Conservation (phyloP, 129 eudicot genomes). For the Logfia minima region DNA sequence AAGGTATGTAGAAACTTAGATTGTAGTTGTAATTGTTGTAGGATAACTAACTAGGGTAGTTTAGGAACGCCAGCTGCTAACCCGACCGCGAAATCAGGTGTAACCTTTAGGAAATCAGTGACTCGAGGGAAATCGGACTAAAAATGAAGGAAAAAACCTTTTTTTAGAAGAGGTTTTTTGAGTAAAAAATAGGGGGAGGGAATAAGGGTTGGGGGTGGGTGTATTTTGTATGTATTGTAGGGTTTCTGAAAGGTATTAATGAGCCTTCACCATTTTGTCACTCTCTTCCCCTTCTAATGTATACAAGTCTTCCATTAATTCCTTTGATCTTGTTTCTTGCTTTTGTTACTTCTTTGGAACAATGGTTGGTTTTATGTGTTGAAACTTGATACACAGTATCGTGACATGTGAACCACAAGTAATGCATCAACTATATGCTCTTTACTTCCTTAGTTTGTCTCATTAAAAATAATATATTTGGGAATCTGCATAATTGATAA, state of each 20-base stretch:
- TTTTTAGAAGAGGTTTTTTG: conserved; percentile 18
- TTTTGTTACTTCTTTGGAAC: neutral
- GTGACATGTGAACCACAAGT: neutral
- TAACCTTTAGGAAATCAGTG: conserved; percentile 40
- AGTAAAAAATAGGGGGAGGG: conserved; percentile 28
- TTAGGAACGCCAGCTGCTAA: conserved; percentile 42
- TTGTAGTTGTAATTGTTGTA: conserved; percentile 47
- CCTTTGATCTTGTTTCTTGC: neutral
- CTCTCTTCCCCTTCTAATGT: conserved; percentile 46
- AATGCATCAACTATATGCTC: neutral
- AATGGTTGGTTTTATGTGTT: neutral
- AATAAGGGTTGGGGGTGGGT: conserved; percentile 31
- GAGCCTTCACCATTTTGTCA: conserved; percentile 54
- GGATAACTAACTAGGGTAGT: conserved; percentile 51
- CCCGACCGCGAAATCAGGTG: conserved; percentile 35
- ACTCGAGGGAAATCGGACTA: conserved; percentile 33
- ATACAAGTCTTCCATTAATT: conserved; percentile 16
- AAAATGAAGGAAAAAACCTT: neutral
- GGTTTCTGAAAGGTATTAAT: conserved; percentile 25
- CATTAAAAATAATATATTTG: neutral
- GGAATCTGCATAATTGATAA: neutral
- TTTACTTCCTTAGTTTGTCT: neutral
- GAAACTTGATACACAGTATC: neutral
- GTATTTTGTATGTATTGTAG: conserved; percentile 37
- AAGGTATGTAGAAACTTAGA: conserved; percentile 55